Conservation (phyloP, 2,329 filamentous ascomycete genomes). For the Biscogniauxia sp. region DNA sequence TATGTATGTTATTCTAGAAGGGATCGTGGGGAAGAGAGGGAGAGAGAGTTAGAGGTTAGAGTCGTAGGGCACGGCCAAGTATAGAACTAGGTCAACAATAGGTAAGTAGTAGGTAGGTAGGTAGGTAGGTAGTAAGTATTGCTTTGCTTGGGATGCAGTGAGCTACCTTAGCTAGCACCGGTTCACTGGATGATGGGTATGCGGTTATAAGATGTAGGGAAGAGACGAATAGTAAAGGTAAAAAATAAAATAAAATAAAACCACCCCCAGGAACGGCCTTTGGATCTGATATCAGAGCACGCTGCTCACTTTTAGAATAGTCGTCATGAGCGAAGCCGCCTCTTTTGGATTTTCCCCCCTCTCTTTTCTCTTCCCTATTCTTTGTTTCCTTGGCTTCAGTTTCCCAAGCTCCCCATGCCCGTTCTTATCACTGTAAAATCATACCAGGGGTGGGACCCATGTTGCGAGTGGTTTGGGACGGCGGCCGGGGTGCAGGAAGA, state of each 20-base stretch:
- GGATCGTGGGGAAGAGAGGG: neutral
- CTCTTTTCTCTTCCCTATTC: conserved; percentile 10
- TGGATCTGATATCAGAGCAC: conserved; percentile 7
- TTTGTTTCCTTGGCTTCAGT: conserved; percentile 21
- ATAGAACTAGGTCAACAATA: conserved; percentile 11
- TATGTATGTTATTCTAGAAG: neutral
- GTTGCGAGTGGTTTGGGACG: conserved; percentile 29
- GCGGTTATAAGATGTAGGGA: conserved; percentile 13
- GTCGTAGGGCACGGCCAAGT: neutral
- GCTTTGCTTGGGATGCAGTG: conserved; percentile 19
- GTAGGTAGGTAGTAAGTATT: conserved; percentile 7
- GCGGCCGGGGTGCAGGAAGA: conserved; percentile 32
- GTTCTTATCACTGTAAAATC: conserved; percentile 29
- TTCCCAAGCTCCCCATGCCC: conserved; percentile 22
- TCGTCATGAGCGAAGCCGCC: conserved; percentile 15
- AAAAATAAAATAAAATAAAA: conserved; percentile 5
- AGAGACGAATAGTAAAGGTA: conserved; percentile 16
- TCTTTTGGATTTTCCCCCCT: conserved; percentile 15
- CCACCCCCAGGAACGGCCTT: conserved; percentile 10
- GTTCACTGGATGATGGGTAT: conserved; percentile 12
- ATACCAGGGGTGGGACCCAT: conserved; percentile 28
- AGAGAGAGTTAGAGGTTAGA: neutral
- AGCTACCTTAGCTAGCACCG: conserved; percentile 16
- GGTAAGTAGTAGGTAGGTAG: conserved; percentile 8
- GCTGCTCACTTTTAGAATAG: conserved; percentile 6